Base-by-base conservation (phyloP, 371 early-diverging fungal genomes). In the Massospora cicadina region DNA sequence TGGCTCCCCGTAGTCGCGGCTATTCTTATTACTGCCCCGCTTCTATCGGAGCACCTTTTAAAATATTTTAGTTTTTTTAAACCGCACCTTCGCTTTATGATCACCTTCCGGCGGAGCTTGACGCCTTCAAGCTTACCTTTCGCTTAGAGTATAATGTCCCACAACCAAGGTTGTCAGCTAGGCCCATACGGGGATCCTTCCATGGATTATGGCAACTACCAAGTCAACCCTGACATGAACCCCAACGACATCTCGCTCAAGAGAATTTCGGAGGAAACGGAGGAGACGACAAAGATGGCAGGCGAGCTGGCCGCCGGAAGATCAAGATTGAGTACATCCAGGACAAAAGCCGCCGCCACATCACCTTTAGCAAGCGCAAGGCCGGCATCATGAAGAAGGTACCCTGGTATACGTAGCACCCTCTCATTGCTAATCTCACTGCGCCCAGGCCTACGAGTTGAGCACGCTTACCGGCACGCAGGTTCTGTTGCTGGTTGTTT, bases 301-400 rank as follows among this genome's bases (percentile, higher is more conserved):
- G 17, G 43, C 43, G 30, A 60, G 60, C 60, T 60, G 60, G 60
- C 21, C 78, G 98, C 56, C 83, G 94, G 70, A 95, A 96, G 75
- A 95, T 98, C 74, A 93, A 90, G 74, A 94, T 96, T 74, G 94
- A 92, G 71, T 98, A 88, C 71, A 99, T 99, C 68, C 88, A 88
- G 66, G 96, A 93, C 72, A 95, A 92, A 75, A 88, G 85, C 68
- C 82, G 93, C 68, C 81, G 99, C 68, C 91, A 94, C 69, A 96
- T 98, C 66, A 96, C 98, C 1, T 99, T 99, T 74, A 88, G 88
- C 67, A 99, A 99, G 75, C 82, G 99, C 73, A 99, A 98, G 75
- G 93, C 95, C 33, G 98, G 98, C 57, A 91, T 99, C 70, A 95
- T 99, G 96, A 98, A 98, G 75, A 99, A 97, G 84, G 60, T 60